Percentiles rank a stretch among this genome's conserved stretches.
These are phyloP conservation scores for Entelexis paramagnoliae DNA, from an alignment of 1,139 yeast species.

Conservation along the genomic window DNA sequence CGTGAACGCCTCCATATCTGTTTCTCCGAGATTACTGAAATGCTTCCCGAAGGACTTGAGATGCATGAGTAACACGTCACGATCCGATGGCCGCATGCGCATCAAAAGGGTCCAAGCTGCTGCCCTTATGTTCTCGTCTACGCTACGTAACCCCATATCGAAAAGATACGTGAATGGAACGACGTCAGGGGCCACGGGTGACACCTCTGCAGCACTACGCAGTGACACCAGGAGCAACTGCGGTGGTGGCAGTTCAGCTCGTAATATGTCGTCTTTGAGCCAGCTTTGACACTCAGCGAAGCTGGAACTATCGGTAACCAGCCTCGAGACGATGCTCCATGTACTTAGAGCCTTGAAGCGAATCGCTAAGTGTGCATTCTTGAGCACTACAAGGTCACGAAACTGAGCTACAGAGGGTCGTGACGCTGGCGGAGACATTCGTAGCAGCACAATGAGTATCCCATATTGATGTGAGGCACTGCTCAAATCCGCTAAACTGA, in stretches of 20 bases:
- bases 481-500: slow-evolving; percentile 18
- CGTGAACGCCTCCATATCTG: not conserved
- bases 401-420: slow-evolving; percentile 21
- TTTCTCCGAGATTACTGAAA: not conserved
- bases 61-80: not conserved
- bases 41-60: not conserved
- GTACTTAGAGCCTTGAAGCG: slow-evolving; percentile 23
- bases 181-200: not conserved
- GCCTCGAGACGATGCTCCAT: slow-evolving; percentile 18
- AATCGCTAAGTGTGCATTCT: slow-evolving; percentile 20
- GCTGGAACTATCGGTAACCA: not conserved
- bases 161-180: slow-evolving; percentile 9
- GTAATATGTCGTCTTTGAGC: slow-evolving; percentile 17
- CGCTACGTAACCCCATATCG: slow-evolving; percentile 4
- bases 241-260: slow-evolving; percentile 5
- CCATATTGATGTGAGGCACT: slow-evolving; percentile 23
- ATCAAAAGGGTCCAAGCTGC: slow-evolving; percentile 6
- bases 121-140: not conserved
- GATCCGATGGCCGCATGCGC: not conserved
- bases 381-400: slow-evolving; percentile 19
- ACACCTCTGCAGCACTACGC: not conserved
- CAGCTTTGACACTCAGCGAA: slow-evolving; percentile 16
- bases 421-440: slow-evolving; percentile 7
- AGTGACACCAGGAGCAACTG: slow-evolving; percentile 4
- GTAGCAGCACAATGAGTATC: slow-evolving; percentile 18